Evolutionary conservation across 805 yeast genomes (phyloP).

Genomic region (Tetrapisispora namnaoensis): DNA sequence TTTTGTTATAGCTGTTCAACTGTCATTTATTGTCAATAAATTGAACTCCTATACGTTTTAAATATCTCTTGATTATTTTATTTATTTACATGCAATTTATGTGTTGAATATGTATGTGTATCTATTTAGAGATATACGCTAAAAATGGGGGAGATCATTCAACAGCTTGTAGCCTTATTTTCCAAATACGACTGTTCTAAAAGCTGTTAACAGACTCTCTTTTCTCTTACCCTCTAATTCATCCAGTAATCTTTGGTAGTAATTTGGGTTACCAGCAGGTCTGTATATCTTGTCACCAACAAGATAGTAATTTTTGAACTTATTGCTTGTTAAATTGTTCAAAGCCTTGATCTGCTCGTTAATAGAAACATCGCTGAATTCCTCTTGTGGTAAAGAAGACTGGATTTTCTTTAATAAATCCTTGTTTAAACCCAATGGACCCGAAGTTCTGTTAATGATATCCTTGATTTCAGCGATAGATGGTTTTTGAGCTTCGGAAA

Average conservation of each 20-base stretch:
- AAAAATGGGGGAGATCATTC: not conserved
- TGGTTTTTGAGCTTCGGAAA: constrained; percentile 31
- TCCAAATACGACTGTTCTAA: constrained; percentile 70
- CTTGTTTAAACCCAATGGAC: constrained; percentile 37
- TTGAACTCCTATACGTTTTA: too few species aligned
- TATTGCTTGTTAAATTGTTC: constrained; percentile 47
- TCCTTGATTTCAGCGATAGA: constrained; percentile 34
- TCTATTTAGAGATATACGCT: not conserved
- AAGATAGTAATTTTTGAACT: constrained; percentile 53
- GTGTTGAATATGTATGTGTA: not conserved
- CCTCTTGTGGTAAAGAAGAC: constrained; percentile 37
- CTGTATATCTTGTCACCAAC: constrained; percentile 54
- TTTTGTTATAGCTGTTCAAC: too few species aligned
- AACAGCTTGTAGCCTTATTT: constrained; percentile 29
- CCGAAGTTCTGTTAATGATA: constrained; percentile 28
- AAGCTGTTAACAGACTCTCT: constrained; percentile 54
- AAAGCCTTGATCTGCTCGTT: constrained; percentile 49
- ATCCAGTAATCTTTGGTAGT: constrained; percentile 58
- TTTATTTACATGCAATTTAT: constrained; percentile 1
- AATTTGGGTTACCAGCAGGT: constrained; percentile 82
- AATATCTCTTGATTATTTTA: too few species aligned
- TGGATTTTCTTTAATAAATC: constrained; percentile 38
- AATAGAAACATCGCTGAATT: constrained; percentile 39
- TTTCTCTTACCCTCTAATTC: constrained; percentile 65
- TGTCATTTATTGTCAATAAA: too few species aligned